A percentile compares a stretch with the other conserved stretches of the same genome.
Conservation (phyloP, 495 filamentous ascomycete species). For the Penicillium soppii region DNA sequence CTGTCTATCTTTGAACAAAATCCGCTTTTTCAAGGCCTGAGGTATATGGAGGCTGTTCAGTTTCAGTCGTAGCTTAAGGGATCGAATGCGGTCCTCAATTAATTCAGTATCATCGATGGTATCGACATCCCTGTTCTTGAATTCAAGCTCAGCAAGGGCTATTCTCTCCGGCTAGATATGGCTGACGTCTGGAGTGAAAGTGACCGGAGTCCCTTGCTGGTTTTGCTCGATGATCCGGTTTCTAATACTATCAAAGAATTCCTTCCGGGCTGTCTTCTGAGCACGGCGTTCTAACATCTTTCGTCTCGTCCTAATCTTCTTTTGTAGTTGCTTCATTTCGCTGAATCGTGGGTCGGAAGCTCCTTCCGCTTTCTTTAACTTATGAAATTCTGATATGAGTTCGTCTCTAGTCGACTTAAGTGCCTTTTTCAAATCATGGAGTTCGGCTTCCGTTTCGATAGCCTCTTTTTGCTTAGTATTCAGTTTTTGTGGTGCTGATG, state of each 20-base stretch:
- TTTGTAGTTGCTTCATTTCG: constrained; percentile 11
- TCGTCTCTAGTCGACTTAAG: constrained; percentile 2
- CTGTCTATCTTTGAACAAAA: constrained; percentile 6
- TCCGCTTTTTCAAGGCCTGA: constrained; percentile 9
- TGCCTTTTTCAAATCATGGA: constrained; percentile 8
- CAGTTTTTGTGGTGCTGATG: constrained; percentile 15
- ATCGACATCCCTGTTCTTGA: constrained; percentile 23
- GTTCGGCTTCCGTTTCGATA: constrained; percentile 9
- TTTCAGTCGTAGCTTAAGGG: constrained; percentile 17
- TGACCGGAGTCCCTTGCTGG: constrained; percentile 10
- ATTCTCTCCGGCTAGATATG: constrained; percentile 19
- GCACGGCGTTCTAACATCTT: constrained; percentile 12
- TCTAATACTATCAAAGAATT: constrained; percentile 20
- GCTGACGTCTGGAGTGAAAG: constrained; percentile 7
- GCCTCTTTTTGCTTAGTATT: constrained; percentile 6
- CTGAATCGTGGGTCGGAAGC: not conserved
- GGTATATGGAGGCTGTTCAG: constrained; percentile 18
- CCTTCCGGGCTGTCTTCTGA: not conserved
- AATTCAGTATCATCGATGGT: constrained; percentile 13
- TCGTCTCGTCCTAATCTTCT: constrained; percentile 5
- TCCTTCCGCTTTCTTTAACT: constrained; percentile 10
- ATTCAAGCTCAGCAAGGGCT: constrained; percentile 19
- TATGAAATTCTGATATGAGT: constrained; percentile 11
- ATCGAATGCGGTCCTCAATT: constrained; percentile 23
- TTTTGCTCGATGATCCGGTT: constrained; percentile 23